These are phyloP conservation scores for Chloropicon primus DNA, from an alignment of 139 green algal genomes.

Conservation along the genomic window DNA sequence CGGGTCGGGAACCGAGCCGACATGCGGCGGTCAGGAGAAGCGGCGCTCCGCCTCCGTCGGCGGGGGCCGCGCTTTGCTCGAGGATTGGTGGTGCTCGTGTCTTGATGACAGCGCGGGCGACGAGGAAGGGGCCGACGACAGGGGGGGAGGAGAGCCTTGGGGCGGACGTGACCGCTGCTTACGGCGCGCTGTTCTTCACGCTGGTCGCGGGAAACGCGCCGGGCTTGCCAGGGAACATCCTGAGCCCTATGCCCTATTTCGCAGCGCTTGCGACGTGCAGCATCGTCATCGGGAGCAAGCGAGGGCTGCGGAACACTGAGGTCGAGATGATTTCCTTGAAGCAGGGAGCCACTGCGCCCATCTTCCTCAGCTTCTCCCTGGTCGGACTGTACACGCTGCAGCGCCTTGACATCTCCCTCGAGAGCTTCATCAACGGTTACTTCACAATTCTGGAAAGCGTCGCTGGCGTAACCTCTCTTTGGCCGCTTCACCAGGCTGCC, in stretches of 20 bases:
- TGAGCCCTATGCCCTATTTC: background rate
- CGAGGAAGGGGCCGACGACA: too few relatives aligned
- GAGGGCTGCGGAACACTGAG: background rate
- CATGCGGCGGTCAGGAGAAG: too few relatives aligned
- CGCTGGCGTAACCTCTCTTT: background rate
- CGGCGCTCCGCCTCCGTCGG: too few relatives aligned
- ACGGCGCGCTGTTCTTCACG: too few relatives aligned
- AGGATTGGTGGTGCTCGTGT: too few relatives aligned
- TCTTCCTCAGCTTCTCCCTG: background rate
- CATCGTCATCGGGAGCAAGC: background rate
- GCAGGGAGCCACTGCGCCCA: background rate
- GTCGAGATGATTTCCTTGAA: background rate
- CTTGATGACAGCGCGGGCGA: too few relatives aligned
- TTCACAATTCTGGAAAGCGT: background rate
- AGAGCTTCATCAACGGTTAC: background rate
- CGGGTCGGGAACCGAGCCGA: too few relatives aligned
- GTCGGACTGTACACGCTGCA: background rate
- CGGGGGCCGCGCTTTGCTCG: too few relatives aligned
- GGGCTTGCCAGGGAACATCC: too few relatives aligned
- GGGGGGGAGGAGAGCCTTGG: too few relatives aligned
- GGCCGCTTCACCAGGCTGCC: background rate
- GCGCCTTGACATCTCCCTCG: background rate
- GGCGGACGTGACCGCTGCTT: too few relatives aligned
- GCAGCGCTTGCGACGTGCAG: background rate
- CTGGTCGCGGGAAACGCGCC: too few relatives aligned